These are phyloP conservation scores for Paramarasmius palmivorus DNA, from an alignment of 1,284 basidiomycete species.

Conservation along the genomic window DNA sequence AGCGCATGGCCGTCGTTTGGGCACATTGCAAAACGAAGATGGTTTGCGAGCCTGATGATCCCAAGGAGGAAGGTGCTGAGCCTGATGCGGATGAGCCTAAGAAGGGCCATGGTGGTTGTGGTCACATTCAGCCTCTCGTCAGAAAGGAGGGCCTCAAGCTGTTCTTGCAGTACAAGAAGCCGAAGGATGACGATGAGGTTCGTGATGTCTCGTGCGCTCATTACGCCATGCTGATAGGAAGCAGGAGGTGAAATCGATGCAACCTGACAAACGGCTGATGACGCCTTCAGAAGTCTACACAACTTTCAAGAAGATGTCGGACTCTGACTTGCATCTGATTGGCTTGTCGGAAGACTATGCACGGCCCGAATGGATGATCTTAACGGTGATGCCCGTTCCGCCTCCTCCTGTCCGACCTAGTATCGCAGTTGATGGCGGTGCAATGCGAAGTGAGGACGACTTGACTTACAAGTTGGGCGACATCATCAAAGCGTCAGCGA, in stretches of 20 bases:
- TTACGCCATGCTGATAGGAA: conserved; percentile 18
- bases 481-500: conserved; percentile 94
- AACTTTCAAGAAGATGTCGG: conserved; percentile 91
- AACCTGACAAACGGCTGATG: conserved; percentile 89
- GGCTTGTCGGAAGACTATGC: conserved; percentile 96
- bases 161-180: conserved; percentile 93
- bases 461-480: conserved; percentile 98
- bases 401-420: conserved; percentile 98
- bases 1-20: conserved; percentile 88
- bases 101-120: conserved; percentile 95
- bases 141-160: conserved; percentile 96
- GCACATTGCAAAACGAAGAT: conserved; percentile 83
- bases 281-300: conserved; percentile 90
- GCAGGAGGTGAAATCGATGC: conserved; percentile 80
- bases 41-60: conserved; percentile 84
- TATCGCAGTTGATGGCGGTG: conserved; percentile 95
- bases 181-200: conserved; percentile 92
- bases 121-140: conserved; percentile 88
- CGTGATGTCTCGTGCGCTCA: conserved; percentile 27
- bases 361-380: conserved; percentile 99
- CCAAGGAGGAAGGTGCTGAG: conserved; percentile 81
- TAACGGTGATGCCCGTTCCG: conserved; percentile 96
- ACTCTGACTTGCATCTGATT: conserved; percentile 87
- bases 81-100: conserved; percentile 74
- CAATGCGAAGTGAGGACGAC: conserved; percentile 97